Evolutionary conservation across 495 filamentous ascomycete species (phyloP), one percentile per base, ranked within the genome.

Genomic region (Aspergillus asperescens): DNA sequence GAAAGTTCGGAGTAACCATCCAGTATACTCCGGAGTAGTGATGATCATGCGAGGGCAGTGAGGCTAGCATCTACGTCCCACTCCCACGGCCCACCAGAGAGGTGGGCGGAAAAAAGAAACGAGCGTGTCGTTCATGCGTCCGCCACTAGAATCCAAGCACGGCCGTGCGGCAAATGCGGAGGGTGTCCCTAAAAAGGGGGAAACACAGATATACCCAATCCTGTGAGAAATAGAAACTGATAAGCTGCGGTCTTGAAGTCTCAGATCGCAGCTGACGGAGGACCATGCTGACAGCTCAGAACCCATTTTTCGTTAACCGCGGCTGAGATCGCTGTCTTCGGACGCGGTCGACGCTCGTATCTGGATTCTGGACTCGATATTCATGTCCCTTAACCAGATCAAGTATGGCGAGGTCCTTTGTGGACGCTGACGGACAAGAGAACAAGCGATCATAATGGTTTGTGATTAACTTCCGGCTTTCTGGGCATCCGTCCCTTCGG

Each of bases 81-180:
- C n/a, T n/a, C n/a, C n/a, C n/a, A n/a, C n/a, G n/a, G n/a, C n/a
- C n/a, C n/a, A n/a, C n/a, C n/a, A n/a, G n/a, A n/a, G n/a, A n/a
- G n/a, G n/a, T n/a, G n/a, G n/a, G n/a, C 12, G 12, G 7, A 10
- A 51, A 43, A 43, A 22, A 23, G 41, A 32, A 41, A 39, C 20
- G 25, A 27, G 23, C 25, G 9, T 10, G 25, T 51, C 16, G 22
- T 34, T 35, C 20, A 9, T 8, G 15, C 18, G 29, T 35, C 50
- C 25, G 23, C 50, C 28, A 29, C 23, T 47, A 10, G 24, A 8
- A 45, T 38, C 41, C 16, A 29, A 28, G 41, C 50, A 46, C 38
- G 39, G 34, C 41, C 19, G 29, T 52, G 50, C 50, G 50, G 50
- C 23, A 52, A 52, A 27, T 46, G 50, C 50, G 50, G 50, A 52